Evolutionary conservation across 2,329 filamentous ascomycete species (phyloP), one percentile per base, ranked within the genome.

Genomic region (Verticillium longisporum): DNA sequence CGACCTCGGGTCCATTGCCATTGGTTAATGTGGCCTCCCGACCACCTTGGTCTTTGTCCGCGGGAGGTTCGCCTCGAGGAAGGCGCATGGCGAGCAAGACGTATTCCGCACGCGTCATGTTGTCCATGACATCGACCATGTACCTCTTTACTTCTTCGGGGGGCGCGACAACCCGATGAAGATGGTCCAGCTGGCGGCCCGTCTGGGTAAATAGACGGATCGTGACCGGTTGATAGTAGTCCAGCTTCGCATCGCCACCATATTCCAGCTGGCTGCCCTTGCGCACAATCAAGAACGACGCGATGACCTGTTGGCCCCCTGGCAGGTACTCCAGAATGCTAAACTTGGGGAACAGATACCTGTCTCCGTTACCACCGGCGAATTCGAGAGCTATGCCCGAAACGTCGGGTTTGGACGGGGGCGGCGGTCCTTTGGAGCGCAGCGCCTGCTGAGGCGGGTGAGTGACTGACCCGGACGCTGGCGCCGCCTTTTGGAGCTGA

Each of bases 311-410:
- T 58, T 85, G 83, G 2, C 83, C 83, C 4, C 78, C 73, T 10
- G 77, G 69, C 1, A 87, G 76, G 68, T 85, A 87, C 70, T 95
- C 90, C 57, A 94, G 72, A 37, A 94, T 88, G 72, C 88, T 90
- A 70, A 90, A 88, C 66, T 88, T 90, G 2, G 91, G 91, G 65
- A 95, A 93, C 56, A 91, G 76, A 70, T 90, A 93, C 32, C 90
- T 84, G 71, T 94, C 90, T 55, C 89, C 89, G 2, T 78, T 85
- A 37, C 87, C 87, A 56, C 83, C 83, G 5, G 78, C 72, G 71
- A 91, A 91, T 66, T 91, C 88, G 63, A 92, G 83, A 1, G 88
- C 83, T 14, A 90, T 78, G n/a, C 86, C 86, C 1, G 85, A 81
- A 54, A 88, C 82, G 61, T 88, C 87, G 32, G 83, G 82, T 66